Conservation (phyloP, 1,284 basidiomycete species). For the Boletellus dicymbophilus region DNA sequence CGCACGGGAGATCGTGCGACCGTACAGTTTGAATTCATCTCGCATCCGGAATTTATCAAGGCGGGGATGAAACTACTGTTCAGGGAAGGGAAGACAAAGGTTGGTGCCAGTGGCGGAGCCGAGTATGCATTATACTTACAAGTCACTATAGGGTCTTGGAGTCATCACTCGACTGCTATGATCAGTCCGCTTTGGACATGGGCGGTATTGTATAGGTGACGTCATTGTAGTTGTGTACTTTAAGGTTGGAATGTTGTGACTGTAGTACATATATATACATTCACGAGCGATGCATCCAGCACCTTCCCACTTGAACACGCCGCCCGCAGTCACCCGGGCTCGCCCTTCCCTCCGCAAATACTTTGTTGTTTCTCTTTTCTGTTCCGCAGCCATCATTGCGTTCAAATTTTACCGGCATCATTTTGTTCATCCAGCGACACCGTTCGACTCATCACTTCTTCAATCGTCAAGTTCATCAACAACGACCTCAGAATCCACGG, state of each 20-base stretch:
- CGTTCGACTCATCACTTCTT: constrained; percentile 6
- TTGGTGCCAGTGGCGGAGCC: constrained; percentile 28
- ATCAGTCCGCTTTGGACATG: too few species aligned
- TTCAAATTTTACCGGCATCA: constrained; percentile 20
- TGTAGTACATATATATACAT: constrained; percentile 1
- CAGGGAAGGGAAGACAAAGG: constrained; percentile 93
- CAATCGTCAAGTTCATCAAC: constrained; percentile 11
- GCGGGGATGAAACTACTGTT: constrained; percentile 91
- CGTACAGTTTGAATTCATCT: constrained; percentile 90
- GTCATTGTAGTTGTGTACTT: constrained; percentile 14
- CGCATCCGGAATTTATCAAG: constrained; percentile 89
- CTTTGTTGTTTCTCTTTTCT: constrained; percentile 22
- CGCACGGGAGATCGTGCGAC: constrained; percentile 91
- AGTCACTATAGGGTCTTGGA: constrained; percentile 39
- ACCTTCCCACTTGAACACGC: constrained; percentile 13
- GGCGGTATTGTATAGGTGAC: constrained; percentile 22
- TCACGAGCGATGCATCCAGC: constrained; percentile 23
- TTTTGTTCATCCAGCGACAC: constrained; percentile 2
- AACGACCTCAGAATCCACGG: constrained; percentile 15
- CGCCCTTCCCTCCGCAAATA: constrained; percentile 17
- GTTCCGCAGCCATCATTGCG: constrained; percentile 15
- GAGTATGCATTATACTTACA: neutral
- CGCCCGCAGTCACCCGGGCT: constrained; percentile 7
- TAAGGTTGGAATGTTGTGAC: constrained; percentile 22
- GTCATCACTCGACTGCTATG: constrained; percentile 43